Evolutionary conservation across 1,284 basidiomycete species (phyloP).

Genomic region (Cutaneotrichosporon mucoides): DNA sequence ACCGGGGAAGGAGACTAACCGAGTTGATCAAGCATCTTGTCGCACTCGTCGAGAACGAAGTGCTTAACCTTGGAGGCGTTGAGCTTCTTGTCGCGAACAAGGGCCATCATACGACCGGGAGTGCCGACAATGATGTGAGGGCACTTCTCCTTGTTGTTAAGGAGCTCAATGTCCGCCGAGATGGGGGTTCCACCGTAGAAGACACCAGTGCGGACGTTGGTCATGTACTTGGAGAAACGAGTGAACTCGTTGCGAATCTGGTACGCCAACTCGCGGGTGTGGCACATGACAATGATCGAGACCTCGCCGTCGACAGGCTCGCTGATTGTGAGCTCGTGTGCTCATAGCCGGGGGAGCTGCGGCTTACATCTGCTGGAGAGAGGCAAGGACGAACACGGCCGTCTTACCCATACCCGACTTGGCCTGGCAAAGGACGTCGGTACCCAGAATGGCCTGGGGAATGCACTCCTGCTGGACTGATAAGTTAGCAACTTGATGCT

Average conservation of each 20-base stretch:
- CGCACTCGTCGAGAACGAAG: conserved; percentile 99
- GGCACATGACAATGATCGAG: conserved; percentile 94
- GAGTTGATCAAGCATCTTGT: conserved; percentile 99
- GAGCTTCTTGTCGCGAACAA: conserved; percentile 85
- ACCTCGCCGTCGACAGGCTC: conserved; percentile 99
- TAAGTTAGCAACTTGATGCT: not conserved
- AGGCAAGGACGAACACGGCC: conserved; percentile 97
- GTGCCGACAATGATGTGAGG: conserved; percentile 99
- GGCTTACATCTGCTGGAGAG: conserved; percentile 79
- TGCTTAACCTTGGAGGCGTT: conserved; percentile 94
- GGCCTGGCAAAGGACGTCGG: conserved; percentile 99
- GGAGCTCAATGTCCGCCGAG: conserved; percentile 85
- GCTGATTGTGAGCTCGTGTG: conserved; percentile 16
- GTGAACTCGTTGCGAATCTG: conserved; percentile 99
- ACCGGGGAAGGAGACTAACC: conserved; percentile 66
- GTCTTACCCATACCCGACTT: conserved; percentile 99
- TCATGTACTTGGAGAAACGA: conserved; percentile 99
- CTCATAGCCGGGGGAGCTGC: too few species aligned
- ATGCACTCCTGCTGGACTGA: conserved; percentile 99
- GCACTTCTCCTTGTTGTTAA: conserved; percentile 95
- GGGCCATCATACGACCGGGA: conserved; percentile 89
- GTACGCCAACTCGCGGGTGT: conserved; percentile 98
- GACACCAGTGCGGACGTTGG: conserved; percentile 92
- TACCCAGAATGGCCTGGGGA: conserved; percentile 97
- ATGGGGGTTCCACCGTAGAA: conserved; percentile 98